Evolutionary conservation across 1,284 basidiomycete species (phyloP).

Genomic region (Lignosus rhinocerotis): DNA sequence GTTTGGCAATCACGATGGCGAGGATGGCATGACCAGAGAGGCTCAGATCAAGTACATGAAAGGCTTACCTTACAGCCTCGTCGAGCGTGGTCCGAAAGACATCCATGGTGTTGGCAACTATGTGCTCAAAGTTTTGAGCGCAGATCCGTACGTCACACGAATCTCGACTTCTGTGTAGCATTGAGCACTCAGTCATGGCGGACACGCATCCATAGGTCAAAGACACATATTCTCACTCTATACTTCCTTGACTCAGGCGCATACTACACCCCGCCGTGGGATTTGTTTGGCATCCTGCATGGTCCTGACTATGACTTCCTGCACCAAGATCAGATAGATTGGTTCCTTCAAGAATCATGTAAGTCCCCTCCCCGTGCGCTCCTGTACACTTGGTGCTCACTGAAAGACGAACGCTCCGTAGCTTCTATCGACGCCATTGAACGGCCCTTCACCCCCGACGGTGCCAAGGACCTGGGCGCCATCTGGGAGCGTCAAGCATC

Average conservation of each 20-base stretch:
- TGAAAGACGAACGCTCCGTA: constrained; percentile 1
- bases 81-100: constrained; percentile 76
- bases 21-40: constrained; percentile 63
- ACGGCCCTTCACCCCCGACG: constrained; percentile 80
- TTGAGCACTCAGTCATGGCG: neutral
- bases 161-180: constrained; percentile 6
- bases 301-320: constrained; percentile 83
- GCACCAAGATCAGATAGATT: constrained; percentile 78
- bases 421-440: constrained; percentile 63
- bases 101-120: constrained; percentile 90
- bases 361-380: constrained; percentile 13
- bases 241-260: constrained; percentile 94
- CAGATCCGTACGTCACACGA: constrained; percentile 62
- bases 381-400: neutral
- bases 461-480: constrained; percentile 63
- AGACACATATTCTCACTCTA: constrained; percentile 82
- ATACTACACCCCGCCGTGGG: constrained; percentile 60
- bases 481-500: constrained; percentile 55
- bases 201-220: constrained; percentile 53
- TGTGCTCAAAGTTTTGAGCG: constrained; percentile 72
- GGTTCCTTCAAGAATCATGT: constrained; percentile 83
- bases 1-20: constrained; percentile 91
- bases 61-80: constrained; percentile 82
- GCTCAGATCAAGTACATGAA: constrained; percentile 75
- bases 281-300: constrained; percentile 61